Conservation (phyloP, 306 rosid genomes). For the Inga oerstediana region DNA sequence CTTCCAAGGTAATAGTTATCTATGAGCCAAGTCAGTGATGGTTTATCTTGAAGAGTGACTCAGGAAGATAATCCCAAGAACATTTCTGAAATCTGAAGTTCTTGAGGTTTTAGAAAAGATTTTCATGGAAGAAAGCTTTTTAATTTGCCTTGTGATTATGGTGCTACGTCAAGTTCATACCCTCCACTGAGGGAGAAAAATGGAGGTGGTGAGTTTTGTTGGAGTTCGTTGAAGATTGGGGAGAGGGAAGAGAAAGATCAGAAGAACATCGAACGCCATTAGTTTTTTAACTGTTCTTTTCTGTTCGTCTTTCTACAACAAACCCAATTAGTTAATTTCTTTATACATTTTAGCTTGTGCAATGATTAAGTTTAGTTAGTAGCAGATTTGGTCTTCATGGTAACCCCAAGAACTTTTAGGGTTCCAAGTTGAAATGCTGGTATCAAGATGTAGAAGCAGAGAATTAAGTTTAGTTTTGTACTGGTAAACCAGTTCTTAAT, state of each 20-base stretch:
- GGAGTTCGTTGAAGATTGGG: slow-evolving; percentile 19
- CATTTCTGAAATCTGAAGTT: not conserved
- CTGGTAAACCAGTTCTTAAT: not conserved
- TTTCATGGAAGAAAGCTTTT: slow-evolving; percentile 21
- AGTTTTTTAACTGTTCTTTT: not conserved
- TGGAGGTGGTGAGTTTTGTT: slow-evolving; percentile 19
- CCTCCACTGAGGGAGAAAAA: slow-evolving; percentile 10
- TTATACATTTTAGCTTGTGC: not conserved
- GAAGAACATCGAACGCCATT: slow-evolving; percentile 6
- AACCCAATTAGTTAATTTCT: slow-evolving; percentile 2
- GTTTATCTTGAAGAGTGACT: not conserved
- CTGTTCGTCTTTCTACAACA: slow-evolving; percentile 2
- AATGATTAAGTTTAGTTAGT: not conserved
- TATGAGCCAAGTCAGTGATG: slow-evolving; percentile 2
- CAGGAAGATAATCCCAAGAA: not conserved
- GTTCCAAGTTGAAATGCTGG: not conserved
- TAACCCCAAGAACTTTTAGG: not conserved
- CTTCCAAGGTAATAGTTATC: not conserved
- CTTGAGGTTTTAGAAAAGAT: not conserved
- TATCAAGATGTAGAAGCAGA: not conserved
- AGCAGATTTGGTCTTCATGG: not conserved
- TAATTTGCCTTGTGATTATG: not conserved
- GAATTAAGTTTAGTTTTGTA: not conserved
- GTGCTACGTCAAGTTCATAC: not conserved
- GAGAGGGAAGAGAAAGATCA: not conserved